These are phyloP conservation scores for Boeremia lycopersici DNA, from an alignment of 2,329 filamentous ascomycete genomes.

Conservation along the genomic window DNA sequence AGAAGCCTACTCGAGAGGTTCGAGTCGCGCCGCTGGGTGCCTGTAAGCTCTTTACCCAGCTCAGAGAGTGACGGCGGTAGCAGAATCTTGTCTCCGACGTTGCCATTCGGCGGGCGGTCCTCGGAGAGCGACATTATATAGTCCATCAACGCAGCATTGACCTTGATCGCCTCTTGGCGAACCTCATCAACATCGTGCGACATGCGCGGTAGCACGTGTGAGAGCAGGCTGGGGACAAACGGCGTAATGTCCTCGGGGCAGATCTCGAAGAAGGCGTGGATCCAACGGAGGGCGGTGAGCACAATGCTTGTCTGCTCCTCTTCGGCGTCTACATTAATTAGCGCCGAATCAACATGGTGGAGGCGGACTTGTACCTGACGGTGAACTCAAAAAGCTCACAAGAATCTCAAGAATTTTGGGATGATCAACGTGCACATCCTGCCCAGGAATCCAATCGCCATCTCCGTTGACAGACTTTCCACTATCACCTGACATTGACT, in stretches of 20 bases:
- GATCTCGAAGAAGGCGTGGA: slow-evolving; percentile 95
- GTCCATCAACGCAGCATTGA: slow-evolving; percentile 89
- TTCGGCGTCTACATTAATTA: slow-evolving; percentile 60
- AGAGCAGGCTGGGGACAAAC: slow-evolving; percentile 90
- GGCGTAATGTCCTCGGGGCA: slow-evolving; percentile 95
- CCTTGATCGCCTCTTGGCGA: slow-evolving; percentile 82
- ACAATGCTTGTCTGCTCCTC: slow-evolving; percentile 75
- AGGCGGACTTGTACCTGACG: slow-evolving; percentile 64
- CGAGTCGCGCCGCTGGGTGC: slow-evolving; percentile 46
- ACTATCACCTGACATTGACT: slow-evolving; percentile 43
- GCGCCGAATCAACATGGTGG: not conserved
- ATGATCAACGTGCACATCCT: slow-evolving; percentile 95
- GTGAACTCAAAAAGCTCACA: slow-evolving; percentile 84
- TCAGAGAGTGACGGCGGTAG: slow-evolving; percentile 48
- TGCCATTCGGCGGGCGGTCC: slow-evolving; percentile 40
- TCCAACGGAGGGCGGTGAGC: slow-evolving; percentile 89
- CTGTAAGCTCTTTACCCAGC: slow-evolving; percentile 51
- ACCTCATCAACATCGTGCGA: slow-evolving; percentile 90
- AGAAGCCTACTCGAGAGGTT: slow-evolving; percentile 44
- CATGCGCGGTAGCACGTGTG: slow-evolving; percentile 91
- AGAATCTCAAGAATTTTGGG: slow-evolving; percentile 90
- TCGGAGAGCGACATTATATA: slow-evolving; percentile 92
- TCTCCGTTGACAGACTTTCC: slow-evolving; percentile 63
- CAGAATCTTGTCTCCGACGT: slow-evolving; percentile 51
- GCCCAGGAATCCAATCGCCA: slow-evolving; percentile 95